These are phyloP conservation scores for Chlorella ohadii DNA, from an alignment of 139 green algal species.

Conservation along the genomic window DNA sequence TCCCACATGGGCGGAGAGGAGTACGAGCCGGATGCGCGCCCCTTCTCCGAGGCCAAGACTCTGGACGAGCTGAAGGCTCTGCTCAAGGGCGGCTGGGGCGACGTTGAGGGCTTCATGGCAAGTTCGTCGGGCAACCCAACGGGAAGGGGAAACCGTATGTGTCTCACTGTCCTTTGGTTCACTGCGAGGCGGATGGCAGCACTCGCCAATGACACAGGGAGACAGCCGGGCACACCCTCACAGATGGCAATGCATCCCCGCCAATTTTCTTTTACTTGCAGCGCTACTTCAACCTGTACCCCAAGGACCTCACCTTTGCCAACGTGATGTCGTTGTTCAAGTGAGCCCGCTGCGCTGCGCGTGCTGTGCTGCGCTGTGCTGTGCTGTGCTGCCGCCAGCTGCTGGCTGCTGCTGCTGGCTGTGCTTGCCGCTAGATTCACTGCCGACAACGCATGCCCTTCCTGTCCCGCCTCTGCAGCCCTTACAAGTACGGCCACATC, in stretches of 20 bases:
- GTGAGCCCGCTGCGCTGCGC: background rate
- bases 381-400: background rate
- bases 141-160: too few relatives aligned
- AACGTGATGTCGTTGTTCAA: background rate
- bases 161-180: too few relatives aligned
- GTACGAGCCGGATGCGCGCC: conserved; percentile 50
- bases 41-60: background rate
- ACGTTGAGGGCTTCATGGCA: background rate
- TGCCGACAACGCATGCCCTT: background rate
- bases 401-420: too few relatives aligned
- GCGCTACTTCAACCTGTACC: conserved; percentile 14
- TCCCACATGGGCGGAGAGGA: conserved; percentile 51
- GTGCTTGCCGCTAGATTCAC: too few relatives aligned
- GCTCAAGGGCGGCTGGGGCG: background rate
- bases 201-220: too few relatives aligned
- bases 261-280: too few relatives aligned
- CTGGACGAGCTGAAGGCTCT: background rate
- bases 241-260: too few relatives aligned
- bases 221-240: too few relatives aligned
- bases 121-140: too few relatives aligned
- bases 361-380: background rate
- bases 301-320: background rate
- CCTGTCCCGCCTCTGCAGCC: background rate
- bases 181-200: too few relatives aligned
- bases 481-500: conserved; percentile 14